Base-by-base conservation (phyloP, 805 yeast genomes). In the Clavispora santaluciae region DNA sequence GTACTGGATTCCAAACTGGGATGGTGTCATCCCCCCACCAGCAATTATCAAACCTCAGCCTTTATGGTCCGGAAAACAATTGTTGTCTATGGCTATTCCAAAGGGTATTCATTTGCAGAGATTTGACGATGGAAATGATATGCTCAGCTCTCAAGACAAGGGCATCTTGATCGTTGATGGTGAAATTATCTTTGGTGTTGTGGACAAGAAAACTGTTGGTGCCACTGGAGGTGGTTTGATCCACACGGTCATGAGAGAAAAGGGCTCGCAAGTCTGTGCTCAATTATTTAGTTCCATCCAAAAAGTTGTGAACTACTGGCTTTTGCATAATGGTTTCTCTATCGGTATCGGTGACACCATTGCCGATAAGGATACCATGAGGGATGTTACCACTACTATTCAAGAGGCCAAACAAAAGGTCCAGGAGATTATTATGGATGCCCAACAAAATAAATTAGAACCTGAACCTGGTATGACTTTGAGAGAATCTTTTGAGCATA, bases 391-490 rank as follows among this genome's bases (percentile, higher is more conserved):
- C 1, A 83, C 84, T 43, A 91, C 98, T 3, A 93, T 93, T 63
- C 82, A 87, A 38, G 87, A 82, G 46, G 99, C 99, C 12, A 95
- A 95, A 64, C 78, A 76, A 35, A 88, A 91, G 70, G 99, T 93
- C 29, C 97, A 91, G 60, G 93, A 86, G 55, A 91, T 91, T 40
- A 91, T 93, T 45, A 68, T 78, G 53, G 95, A 88, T 59, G 99
- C 98, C 2, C 98, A 93, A 62, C 82, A 78, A 34, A 91, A 93
- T 59, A 73, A 75, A 45, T 72, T 93, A 52, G 87, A 88, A 31
- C 96, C 97, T 22, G 97, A 93, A 61, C 98, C 97, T 22, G 99
- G 99, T 84, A 93, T 93, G 99, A 93, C 99, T 2, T 75, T 93
- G 53, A 84, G 99, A 70, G 99, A 93, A 66, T 89, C 98, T 15